Percentiles rank a stretch among this genome's conserved stretches.
Conservation (phyloP, 2,329 filamentous ascomycete genomes). For the Aspergillus eucalypticola region DNA sequence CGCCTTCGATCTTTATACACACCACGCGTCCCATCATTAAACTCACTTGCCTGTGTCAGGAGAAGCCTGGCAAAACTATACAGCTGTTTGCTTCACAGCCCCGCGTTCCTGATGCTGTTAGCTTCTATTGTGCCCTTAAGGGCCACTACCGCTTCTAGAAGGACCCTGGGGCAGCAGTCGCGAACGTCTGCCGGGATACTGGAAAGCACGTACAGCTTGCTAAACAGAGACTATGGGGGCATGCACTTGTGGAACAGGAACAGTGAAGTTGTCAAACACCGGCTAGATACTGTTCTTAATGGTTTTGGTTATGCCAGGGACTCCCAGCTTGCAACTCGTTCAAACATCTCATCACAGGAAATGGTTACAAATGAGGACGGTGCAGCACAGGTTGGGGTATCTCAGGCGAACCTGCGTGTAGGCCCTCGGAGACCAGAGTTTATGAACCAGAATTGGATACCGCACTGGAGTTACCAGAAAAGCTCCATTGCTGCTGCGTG, state of each 20-base stretch:
- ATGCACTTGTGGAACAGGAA: background rate
- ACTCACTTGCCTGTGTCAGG: background rate
- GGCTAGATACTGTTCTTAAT: background rate
- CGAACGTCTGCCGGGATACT: background rate
- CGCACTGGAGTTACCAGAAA: slow-evolving; percentile 24
- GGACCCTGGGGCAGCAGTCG: background rate
- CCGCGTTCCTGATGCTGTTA: background rate
- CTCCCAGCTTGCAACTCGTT: background rate
- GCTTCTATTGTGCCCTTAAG: background rate
- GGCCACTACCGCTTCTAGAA: background rate
- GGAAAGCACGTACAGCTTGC: background rate
- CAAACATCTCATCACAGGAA: background rate
- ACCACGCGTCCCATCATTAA: background rate
- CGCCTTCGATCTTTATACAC: background rate
- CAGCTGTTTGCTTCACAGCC: background rate
- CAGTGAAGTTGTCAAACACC: background rate
- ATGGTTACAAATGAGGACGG: background rate
- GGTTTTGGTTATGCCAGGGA: background rate
- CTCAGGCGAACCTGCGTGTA: background rate
- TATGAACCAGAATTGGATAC: slow-evolving; percentile 10
- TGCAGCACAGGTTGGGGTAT: background rate
- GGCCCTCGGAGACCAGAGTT: background rate
- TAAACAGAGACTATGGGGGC: no score
- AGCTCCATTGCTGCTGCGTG: slow-evolving; percentile 30
- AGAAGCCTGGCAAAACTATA: background rate